Conservation (phyloP, 768 basidiomycete genomes). For the Daedaleopsis sinensis region DNA sequence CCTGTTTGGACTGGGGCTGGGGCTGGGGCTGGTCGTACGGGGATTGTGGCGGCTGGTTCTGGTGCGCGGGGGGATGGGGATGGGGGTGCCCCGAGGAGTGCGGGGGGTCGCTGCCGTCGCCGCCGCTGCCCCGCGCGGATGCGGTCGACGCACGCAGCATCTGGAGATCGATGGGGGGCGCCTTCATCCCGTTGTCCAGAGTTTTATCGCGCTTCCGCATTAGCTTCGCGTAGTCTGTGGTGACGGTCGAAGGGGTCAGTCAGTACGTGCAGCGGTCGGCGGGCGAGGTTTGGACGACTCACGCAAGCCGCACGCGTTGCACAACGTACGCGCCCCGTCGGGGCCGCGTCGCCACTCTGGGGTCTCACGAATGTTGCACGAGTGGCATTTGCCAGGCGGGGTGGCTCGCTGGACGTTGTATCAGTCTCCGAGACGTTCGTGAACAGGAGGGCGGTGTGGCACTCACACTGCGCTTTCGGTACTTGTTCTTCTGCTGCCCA, state of each 20-base stretch:
- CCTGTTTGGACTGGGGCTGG: conserved; percentile 19
- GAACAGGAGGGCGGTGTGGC: conserved; percentile 7
- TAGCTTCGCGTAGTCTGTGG: conserved; percentile 78
- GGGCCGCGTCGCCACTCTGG: conserved; percentile 90
- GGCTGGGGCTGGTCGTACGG: conserved; percentile 20
- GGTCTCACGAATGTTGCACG: conserved; percentile 85
- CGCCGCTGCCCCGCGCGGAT: conserved; percentile 26
- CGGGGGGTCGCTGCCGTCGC: conserved; percentile 12
- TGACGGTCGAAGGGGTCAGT: background rate
- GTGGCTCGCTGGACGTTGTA: conserved; percentile 65
- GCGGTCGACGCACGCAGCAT: conserved; percentile 63
- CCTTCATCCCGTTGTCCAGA: conserved; percentile 51
- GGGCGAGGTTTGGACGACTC: conserved; percentile 37
- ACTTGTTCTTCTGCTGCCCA: conserved; percentile 73
- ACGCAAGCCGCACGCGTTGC: conserved; percentile 88
- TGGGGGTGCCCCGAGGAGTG: conserved; percentile 3
- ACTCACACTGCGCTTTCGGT: conserved; percentile 84
- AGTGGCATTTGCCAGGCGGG: conserved; percentile 86
- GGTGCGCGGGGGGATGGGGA: conserved; percentile 5
- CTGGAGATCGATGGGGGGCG: conserved; percentile 68
- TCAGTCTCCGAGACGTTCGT: conserved; percentile 27
- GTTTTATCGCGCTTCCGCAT: conserved; percentile 79
- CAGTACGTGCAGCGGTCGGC: background rate
- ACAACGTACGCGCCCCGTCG: conserved; percentile 81
- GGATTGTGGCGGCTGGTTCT: conserved; percentile 11